Percentiles rank a stretch among this genome's conserved stretches.
These are phyloP conservation scores for Austroboletus niveus DNA, from an alignment of 1,284 basidiomycete species.

Conservation along the genomic window DNA sequence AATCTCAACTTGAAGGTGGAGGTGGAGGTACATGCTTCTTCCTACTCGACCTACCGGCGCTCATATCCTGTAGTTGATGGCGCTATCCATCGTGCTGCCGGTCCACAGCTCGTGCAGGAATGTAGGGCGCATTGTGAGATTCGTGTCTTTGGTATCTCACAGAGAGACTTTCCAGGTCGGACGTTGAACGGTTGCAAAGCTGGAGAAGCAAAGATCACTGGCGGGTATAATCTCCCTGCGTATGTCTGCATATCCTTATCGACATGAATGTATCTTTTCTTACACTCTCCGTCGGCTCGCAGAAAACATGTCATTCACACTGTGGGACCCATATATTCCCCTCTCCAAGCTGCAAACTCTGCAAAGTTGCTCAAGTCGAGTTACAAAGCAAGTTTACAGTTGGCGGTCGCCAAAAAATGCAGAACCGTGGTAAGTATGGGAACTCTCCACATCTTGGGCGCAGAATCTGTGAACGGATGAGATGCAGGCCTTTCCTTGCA, in stretches of 20 bases:
- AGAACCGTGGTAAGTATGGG: slow-evolving; percentile 57
- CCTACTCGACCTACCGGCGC: background rate
- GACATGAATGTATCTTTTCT: background rate
- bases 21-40: slow-evolving; percentile 53
- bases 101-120: slow-evolving; percentile 49
- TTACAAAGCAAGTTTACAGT: slow-evolving; percentile 64
- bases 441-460: background rate
- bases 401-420: slow-evolving; percentile 59
- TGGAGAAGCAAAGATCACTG: slow-evolving; percentile 83
- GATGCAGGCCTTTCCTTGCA: slow-evolving; percentile 71
- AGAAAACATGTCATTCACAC: slow-evolving; percentile 84
- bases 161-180: slow-evolving; percentile 42
- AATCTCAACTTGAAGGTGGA: slow-evolving; percentile 45
- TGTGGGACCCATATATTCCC: slow-evolving; percentile 81
- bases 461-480: background rate
- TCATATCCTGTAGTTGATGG: slow-evolving; percentile 64
- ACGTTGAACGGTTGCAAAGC: slow-evolving; percentile 75
- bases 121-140: slow-evolving; percentile 7
- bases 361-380: slow-evolving; percentile 67
- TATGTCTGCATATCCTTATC: slow-evolving; percentile 35
- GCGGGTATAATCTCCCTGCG: slow-evolving; percentile 70
- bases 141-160: background rate
- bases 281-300: slow-evolving; percentile 12
- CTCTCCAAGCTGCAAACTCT: slow-evolving; percentile 44
- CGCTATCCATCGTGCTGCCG: slow-evolving; percentile 86